Percentiles rank a stretch among this genome's conserved stretches.
These are phyloP conservation scores for Isatis tinctoria DNA, from an alignment of 345 rosid species.

Conservation along the genomic window DNA sequence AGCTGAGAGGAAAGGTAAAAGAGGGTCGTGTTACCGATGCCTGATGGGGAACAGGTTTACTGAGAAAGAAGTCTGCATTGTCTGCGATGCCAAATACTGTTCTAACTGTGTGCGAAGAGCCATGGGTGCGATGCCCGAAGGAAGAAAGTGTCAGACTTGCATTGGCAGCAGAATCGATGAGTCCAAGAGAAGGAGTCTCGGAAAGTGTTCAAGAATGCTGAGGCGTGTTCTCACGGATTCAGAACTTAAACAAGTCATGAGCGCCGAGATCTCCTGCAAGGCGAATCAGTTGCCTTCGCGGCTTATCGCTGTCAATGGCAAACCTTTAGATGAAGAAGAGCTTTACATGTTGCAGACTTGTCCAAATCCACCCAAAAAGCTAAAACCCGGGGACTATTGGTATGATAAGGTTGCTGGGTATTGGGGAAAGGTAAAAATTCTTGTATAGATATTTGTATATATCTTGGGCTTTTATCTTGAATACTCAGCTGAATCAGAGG, in stretches of 20 bases:
- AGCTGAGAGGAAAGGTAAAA: conserved; percentile 62
- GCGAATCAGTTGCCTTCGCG: conserved; percentile 73
- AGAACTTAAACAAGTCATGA: conserved; percentile 59
- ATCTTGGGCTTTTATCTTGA: neutral
- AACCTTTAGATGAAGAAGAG: conserved; percentile 46
- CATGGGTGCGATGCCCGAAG: conserved; percentile 93
- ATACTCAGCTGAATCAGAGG: conserved; percentile 6
- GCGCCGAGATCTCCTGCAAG: conserved; percentile 48
- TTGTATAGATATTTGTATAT: neutral
- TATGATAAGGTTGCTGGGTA: conserved; percentile 77
- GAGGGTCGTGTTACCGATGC: conserved; percentile 79
- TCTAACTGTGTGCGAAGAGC: conserved; percentile 61
- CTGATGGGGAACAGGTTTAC: conserved; percentile 54
- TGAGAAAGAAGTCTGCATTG: conserved; percentile 77
- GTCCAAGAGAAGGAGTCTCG: conserved; percentile 50
- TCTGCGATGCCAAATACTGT: conserved; percentile 82
- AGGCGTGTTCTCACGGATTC: conserved; percentile 43
- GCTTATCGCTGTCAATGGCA: conserved; percentile 52
- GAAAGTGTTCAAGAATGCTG: conserved; percentile 61
- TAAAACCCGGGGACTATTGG: conserved; percentile 81
- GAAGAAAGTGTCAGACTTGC: conserved; percentile 77
- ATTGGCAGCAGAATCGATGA: conserved; percentile 70
- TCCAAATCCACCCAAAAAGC: conserved; percentile 60
- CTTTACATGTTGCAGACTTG: conserved; percentile 54
- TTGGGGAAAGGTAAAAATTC: conserved; percentile 83